phyloP scores from a whole-genome alignment of 129 eudicot genomes.

The Chrysanthemum lavandulifolium region DNA sequence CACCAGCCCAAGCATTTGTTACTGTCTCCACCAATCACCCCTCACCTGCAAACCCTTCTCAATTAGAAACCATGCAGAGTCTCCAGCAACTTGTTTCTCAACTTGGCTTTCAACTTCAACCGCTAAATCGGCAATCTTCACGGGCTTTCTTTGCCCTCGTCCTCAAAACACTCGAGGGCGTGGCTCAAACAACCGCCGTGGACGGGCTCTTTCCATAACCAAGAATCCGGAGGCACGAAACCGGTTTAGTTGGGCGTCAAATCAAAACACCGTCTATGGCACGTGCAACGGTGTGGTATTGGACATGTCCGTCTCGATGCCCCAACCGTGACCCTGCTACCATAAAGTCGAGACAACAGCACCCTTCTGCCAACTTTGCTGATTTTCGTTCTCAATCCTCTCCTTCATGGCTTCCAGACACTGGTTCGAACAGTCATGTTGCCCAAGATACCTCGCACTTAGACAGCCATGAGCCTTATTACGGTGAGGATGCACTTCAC shows the following conservation, averaged over 20 bases:
- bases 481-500: neutral
- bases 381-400: neutral
- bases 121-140: neutral
- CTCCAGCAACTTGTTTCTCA: neutral
- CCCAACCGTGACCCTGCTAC: neutral
- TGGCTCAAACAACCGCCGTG: neutral
- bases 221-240: neutral
- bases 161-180: neutral
- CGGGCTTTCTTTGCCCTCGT: neutral
- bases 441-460: neutral
- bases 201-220: neutral
- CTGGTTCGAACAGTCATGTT: neutral
- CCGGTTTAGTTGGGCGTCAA: neutral
- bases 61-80: neutral
- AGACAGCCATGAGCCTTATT: neutral
- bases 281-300: neutral
- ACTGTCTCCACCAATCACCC: neutral
- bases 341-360: neutral
- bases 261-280: neutral
- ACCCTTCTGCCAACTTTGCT: neutral
- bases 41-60: neutral
- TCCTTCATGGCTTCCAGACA: neutral
- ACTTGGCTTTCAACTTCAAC: neutral
- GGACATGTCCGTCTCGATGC: slow-evolving; percentile 2
- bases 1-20: neutral